phyloP scores from a whole-genome alignment of 148 eudicot species.

The Chenopodium album region DNA sequence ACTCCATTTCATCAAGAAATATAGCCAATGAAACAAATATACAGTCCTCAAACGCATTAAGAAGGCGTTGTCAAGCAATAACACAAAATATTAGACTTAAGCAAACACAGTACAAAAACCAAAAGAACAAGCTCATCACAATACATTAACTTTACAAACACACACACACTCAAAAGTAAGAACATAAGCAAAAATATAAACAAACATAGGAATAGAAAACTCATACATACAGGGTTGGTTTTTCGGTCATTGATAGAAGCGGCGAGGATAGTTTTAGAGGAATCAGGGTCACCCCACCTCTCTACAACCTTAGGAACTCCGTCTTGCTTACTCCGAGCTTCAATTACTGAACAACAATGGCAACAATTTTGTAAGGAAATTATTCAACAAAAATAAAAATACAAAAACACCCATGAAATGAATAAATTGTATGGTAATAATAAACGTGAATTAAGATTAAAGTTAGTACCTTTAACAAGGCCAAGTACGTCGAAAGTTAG shows the following conservation, averaged over 20 bases:
- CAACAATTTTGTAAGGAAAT: background rate
- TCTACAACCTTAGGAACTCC: constrained; percentile 72
- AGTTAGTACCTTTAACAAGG: constrained; percentile 62
- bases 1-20: background rate
- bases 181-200: background rate
- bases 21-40: background rate
- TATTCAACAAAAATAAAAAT: background rate
- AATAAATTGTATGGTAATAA: background rate
- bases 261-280: constrained; percentile 63
- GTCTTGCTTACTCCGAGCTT: constrained; percentile 65
- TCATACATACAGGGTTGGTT: constrained; percentile 59
- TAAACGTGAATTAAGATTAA: background rate
- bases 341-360: constrained; percentile 47
- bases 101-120: background rate
- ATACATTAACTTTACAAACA: background rate
- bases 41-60: background rate
- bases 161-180: background rate
- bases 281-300: constrained; percentile 89
- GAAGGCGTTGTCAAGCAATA: background rate
- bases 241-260: constrained; percentile 60
- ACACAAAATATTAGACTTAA: background rate
- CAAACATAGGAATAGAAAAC: background rate
- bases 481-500: constrained; percentile 78
- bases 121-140: background rate
- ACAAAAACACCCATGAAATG: background rate